Percentiles rank a stretch among this genome's conserved stretches.
These are phyloP conservation scores for Phytophthora citrophthora DNA, from an alignment of 352 stramenopile species.

Conservation along the genomic window DNA sequence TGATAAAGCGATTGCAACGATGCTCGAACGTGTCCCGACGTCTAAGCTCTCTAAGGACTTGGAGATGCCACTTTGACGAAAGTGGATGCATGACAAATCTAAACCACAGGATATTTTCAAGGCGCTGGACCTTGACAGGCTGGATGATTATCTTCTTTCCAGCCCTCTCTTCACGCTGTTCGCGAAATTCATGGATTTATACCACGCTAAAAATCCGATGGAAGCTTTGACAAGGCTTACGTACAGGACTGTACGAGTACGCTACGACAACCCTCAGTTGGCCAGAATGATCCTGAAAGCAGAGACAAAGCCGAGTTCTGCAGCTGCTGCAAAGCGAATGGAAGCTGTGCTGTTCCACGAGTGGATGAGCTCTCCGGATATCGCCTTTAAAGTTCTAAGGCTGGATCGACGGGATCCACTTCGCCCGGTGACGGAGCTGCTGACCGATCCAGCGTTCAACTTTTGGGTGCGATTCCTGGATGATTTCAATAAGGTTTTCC, in stretches of 20 bases:
- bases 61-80: background rate
- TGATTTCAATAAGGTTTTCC: background rate
- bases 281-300: background rate
- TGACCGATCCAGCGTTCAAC: background rate
- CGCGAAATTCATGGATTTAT: background rate
- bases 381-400: background rate
- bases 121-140: background rate
- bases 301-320: background rate
- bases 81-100: background rate
- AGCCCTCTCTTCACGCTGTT: background rate
- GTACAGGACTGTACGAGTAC: background rate
- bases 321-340: background rate
- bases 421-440: background rate
- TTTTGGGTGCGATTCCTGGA: background rate
- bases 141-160: background rate
- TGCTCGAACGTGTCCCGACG: background rate
- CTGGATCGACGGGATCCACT: background rate
- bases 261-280: background rate
- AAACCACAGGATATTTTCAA: background rate
- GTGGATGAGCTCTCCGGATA: background rate
- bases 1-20: background rate
- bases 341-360: background rate
- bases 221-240: background rate
- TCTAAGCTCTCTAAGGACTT: background rate
- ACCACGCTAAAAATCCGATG: background rate